Conservation (phyloP, 495 filamentous ascomycete species). For the Aspergillus indologenus region DNA sequence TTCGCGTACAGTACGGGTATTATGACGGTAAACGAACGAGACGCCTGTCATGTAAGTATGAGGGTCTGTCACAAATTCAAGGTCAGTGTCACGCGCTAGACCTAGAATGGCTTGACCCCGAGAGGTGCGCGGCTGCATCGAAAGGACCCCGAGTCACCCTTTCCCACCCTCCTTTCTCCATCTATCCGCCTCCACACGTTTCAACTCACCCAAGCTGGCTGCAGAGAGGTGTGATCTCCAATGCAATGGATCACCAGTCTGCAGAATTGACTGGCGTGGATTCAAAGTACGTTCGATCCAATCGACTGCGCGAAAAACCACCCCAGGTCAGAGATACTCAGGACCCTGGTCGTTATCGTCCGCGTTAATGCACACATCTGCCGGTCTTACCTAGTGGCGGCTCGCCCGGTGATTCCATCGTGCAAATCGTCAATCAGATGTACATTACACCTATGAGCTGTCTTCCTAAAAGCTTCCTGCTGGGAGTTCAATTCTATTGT, state of each 20-base stretch:
- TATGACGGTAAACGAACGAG: not conserved
- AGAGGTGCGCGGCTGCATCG: slow-evolving; percentile 15
- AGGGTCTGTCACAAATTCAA: not conserved
- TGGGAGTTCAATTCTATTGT: slow-evolving; percentile 5
- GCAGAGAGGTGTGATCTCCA: not conserved
- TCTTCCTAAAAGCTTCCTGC: not conserved
- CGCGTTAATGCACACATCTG: slow-evolving; percentile 9
- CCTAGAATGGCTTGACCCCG: slow-evolving; percentile 10
- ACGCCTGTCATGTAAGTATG: not conserved
- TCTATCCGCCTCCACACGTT: not conserved
- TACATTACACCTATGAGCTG: slow-evolving; percentile 1
- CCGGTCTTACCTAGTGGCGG: slow-evolving; percentile 7
- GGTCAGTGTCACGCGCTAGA: slow-evolving; percentile 16
- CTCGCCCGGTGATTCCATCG: slow-evolving; percentile 5
- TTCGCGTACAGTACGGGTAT: slow-evolving; percentile 1
- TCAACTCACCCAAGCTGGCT: not conserved
- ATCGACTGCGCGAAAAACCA: not conserved
- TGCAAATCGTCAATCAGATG: not conserved
- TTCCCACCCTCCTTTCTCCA: not conserved
- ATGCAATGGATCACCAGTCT: not conserved
- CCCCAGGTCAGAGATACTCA: not conserved
- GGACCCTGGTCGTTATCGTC: slow-evolving; percentile 5
- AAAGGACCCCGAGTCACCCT: slow-evolving; percentile 7
- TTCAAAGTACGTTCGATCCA: not conserved
- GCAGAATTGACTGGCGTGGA: not conserved